These are phyloP conservation scores for Penicillium desertorum DNA, from an alignment of 495 filamentous ascomycete genomes.

Conservation along the genomic window DNA sequence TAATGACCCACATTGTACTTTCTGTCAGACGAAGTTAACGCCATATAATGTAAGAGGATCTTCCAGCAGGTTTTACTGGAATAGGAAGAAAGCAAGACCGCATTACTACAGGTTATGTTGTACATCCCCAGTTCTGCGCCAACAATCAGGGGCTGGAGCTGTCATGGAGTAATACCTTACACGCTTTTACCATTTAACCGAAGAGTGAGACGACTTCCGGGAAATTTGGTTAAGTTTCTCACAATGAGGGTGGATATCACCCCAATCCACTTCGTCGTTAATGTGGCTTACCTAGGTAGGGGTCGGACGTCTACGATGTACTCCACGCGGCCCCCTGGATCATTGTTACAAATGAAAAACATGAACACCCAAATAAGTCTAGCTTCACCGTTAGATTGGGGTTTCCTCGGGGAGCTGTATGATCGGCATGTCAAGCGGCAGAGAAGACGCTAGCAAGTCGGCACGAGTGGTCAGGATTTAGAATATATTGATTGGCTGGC, in stretches of 20 bases:
- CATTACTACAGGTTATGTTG: no score
- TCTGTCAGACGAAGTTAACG: neutral
- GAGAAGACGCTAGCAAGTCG: neutral
- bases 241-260: neutral
- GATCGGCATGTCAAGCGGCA: conserved; percentile 21
- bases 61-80: neutral
- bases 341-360: no score
- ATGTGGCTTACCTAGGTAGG: neutral
- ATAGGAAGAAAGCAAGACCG: neutral
- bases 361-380: neutral
- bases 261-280: neutral
- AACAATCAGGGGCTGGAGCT: no score
- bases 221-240: neutral
- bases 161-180: no score
- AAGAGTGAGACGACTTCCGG: neutral
- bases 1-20: neutral
- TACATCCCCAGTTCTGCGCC: no score
- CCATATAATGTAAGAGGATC: neutral
- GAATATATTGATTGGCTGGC: neutral
- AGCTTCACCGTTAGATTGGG: conserved; percentile 17
- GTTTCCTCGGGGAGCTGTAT: conserved; percentile 2
- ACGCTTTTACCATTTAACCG: no score
- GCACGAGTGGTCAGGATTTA: neutral
- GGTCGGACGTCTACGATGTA: no score
- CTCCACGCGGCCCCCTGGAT: neutral